A percentile compares a stretch with the other conserved stretches of the same genome.
These are phyloP conservation scores for Anastatica hierochuntica DNA, from an alignment of 345 rosid species.

Conservation along the genomic window DNA sequence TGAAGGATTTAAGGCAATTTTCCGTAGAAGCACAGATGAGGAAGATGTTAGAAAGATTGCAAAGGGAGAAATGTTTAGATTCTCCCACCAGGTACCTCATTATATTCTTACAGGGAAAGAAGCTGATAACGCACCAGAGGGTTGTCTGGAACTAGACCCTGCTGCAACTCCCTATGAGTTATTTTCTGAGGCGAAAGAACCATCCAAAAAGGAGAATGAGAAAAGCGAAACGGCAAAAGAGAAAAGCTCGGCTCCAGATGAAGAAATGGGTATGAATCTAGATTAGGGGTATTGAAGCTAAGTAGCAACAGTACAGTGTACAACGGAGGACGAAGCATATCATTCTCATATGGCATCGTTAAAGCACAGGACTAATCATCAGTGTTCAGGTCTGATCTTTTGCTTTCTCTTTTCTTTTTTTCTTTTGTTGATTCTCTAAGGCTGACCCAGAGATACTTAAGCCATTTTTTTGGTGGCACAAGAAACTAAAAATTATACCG, in stretches of 20 bases:
- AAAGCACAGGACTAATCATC: slow-evolving; percentile 13
- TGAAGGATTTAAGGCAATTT: slow-evolving; percentile 59
- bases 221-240: too few relatives aligned
- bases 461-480: slow-evolving; percentile 18
- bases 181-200: slow-evolving; percentile 20
- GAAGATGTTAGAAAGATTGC: slow-evolving; percentile 38
- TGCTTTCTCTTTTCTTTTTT: not conserved
- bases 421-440: not conserved
- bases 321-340: slow-evolving; percentile 17
- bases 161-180: slow-evolving; percentile 77
- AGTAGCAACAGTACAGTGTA: slow-evolving; percentile 17
- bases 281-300: slow-evolving; percentile 6
- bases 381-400: slow-evolving; percentile 16
- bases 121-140: slow-evolving; percentile 51
- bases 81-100: slow-evolving; percentile 93
- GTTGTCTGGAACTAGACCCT: slow-evolving; percentile 81
- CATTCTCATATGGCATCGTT: slow-evolving; percentile 15
- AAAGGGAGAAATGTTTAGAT: slow-evolving; percentile 71
- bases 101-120: slow-evolving; percentile 70
- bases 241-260: slow-evolving; percentile 4
- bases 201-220: not conserved
- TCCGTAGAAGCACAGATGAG: slow-evolving; percentile 36
- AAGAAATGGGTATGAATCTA: slow-evolving; percentile 1
- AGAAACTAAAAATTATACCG: not conserved
- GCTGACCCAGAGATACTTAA: slow-evolving; percentile 8